phyloP scores from a whole-genome alignment of 495 filamentous ascomycete species.

The Cudoniella acicularis region DNA sequence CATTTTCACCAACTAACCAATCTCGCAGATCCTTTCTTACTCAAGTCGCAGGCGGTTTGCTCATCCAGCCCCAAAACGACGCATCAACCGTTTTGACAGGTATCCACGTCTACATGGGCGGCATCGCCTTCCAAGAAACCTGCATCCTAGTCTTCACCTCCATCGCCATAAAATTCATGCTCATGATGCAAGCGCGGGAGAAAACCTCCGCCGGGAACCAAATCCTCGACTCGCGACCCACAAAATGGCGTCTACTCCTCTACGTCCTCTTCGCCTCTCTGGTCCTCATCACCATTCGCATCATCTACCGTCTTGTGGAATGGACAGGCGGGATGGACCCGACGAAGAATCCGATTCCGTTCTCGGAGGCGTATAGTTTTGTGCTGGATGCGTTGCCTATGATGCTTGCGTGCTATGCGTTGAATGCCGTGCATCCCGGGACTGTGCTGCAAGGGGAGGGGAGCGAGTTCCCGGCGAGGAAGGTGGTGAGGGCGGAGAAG shows the following conservation, averaged over 20 bases:
- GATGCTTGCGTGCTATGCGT: constrained; percentile 41
- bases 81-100: constrained; percentile 26
- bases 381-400: constrained; percentile 50
- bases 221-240: constrained; percentile 22
- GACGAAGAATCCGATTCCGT: constrained; percentile 39
- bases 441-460: constrained; percentile 39
- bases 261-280: constrained; percentile 40
- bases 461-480: constrained; percentile 29
- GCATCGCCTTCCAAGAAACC: constrained; percentile 46
- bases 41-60: constrained; percentile 15
- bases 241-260: constrained; percentile 36
- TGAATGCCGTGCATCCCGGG: constrained; percentile 52
- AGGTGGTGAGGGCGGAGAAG: constrained; percentile 14
- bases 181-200: constrained; percentile 20
- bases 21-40: constrained; percentile 14
- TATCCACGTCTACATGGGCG: constrained; percentile 48
- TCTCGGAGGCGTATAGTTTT: constrained; percentile 48
- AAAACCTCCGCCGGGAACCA: not conserved
- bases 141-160: constrained; percentile 44
- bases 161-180: constrained; percentile 37
- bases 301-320: constrained; percentile 54
- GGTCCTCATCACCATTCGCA: constrained; percentile 45
- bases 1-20: not conserved
- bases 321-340: constrained; percentile 41
- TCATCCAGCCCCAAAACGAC: constrained; percentile 14